Evolutionary conservation across 495 filamentous ascomycete genomes (phyloP).

Genomic region (Geopyxis carbonaria): DNA sequence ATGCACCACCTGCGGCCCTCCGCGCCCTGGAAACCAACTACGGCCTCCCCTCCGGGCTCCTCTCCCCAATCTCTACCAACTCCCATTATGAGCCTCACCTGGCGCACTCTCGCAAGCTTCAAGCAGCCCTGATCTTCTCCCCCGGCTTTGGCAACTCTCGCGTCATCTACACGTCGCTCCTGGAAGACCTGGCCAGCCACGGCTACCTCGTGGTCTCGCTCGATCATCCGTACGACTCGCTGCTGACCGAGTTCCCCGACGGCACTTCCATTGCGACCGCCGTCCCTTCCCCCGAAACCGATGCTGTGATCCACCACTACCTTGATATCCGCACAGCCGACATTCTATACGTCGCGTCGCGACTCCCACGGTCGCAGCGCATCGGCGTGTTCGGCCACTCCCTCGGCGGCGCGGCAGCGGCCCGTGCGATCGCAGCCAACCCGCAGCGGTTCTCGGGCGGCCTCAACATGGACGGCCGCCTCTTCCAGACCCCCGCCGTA

Average conservation of each 20-base stretch:
- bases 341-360: slow-evolving; percentile 9
- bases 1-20: no score
- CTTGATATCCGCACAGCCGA: slow-evolving; percentile 7
- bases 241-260: slow-evolving; percentile 35
- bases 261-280: slow-evolving; percentile 23
- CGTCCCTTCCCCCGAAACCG: slow-evolving; percentile 26
- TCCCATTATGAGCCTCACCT: slow-evolving; percentile 5
- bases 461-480: slow-evolving; percentile 32
- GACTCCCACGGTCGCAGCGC: slow-evolving; percentile 17
- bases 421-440: slow-evolving; percentile 28
- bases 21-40: no score
- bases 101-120: slow-evolving; percentile 23
- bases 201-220: slow-evolving; percentile 34
- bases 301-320: slow-evolving; percentile 28
- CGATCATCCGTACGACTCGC: slow-evolving; percentile 35
- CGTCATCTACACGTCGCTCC: slow-evolving; percentile 28
- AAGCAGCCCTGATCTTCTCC: no score
- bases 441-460: slow-evolving; percentile 30
- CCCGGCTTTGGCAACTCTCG: slow-evolving; percentile 25
- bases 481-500: slow-evolving; percentile 26
- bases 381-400: slow-evolving; percentile 37
- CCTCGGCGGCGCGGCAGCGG: slow-evolving; percentile 36
- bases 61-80: background rate
- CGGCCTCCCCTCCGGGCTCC: background rate
- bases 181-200: slow-evolving; percentile 31